These are phyloP conservation scores for Xylaria flabelliformis DNA, from an alignment of 495 filamentous ascomycete species.

Conservation along the genomic window DNA sequence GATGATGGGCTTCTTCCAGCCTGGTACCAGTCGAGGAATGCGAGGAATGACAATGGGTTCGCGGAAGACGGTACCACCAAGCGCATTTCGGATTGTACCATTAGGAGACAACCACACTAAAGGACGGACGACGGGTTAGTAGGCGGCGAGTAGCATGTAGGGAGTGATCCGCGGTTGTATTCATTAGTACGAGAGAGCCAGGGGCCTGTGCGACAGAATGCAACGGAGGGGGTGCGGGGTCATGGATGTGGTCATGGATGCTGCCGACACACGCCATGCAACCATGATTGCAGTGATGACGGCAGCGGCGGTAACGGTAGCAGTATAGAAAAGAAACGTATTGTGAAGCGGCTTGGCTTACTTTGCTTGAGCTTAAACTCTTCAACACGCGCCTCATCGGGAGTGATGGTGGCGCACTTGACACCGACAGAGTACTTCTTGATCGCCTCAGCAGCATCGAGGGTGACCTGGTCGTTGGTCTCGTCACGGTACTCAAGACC, in stretches of 20 bases:
- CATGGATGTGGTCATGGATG: neutral
- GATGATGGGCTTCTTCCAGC: conserved; percentile 98
- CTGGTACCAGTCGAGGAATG: conserved; percentile 90
- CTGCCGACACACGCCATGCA: conserved; percentile 19
- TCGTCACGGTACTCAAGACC: conserved; percentile 93
- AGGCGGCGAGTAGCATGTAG: neutral
- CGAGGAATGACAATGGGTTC: conserved; percentile 95
- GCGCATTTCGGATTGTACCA: conserved; percentile 94
- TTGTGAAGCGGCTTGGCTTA: conserved; percentile 46
- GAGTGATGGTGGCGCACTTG: conserved; percentile 99
- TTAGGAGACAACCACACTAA: conserved; percentile 98
- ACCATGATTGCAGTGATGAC: conserved; percentile 13
- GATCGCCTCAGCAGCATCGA: conserved; percentile 94
- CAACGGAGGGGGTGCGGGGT: conserved; percentile 8
- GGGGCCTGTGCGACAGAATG: neutral
- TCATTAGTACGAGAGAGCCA: neutral
- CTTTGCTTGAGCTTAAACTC: conserved; percentile 99
- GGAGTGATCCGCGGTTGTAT: neutral
- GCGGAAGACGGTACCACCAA: conserved; percentile 97
- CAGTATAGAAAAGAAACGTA: neutral
- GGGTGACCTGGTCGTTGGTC: conserved; percentile 94
- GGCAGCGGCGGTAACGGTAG: neutral
- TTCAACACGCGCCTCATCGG: conserved; percentile 93
- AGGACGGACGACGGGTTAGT: conserved; percentile 26
- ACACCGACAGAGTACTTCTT: conserved; percentile 98